Evolutionary conservation across 306 rosid genomes (phyloP), one percentile per base, ranked within the genome.

Genomic region (Rubus idaeus): DNA sequence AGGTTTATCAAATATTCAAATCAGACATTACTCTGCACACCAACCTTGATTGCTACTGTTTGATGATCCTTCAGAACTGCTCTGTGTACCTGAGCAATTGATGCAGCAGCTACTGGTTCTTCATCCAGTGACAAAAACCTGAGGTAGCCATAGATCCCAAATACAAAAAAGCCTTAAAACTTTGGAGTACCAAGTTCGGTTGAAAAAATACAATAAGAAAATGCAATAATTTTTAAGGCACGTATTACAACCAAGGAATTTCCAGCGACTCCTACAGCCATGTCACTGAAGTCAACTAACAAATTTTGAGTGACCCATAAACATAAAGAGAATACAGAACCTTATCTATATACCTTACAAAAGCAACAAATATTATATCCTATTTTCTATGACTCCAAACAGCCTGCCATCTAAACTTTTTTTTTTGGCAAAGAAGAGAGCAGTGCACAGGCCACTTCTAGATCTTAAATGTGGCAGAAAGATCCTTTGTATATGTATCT

Each of bases 11-110:
- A n/a, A n/a, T n/a, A n/a, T n/a, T n/a, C n/a, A n/a, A 77, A 84
- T 46, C 52, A 46, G n/a, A 70, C 16, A 44, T 35, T 65, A 76
- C 76, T 55, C 37, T 11, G 23, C 50, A 63, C 58, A 83, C 96
- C 75, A 86, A 93, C 98, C 98, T 94, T 94, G 83, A 94, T 80
- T 75, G 96, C 98, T 35, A 90, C 97, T 86, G 87, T 93, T 75
- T 89, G 87, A 74, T 86, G 87, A 78, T 79, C 85, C 79, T 84
- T 94, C 79, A 89, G 78, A 72, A 90, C 85, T 37, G 89, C 98
- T 73, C 17, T 87, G 81, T 94, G 96, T 57, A 94, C 98, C 84
- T 94, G 98, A 78, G 97, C 97, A 85, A 94, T 89, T 74, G 98
- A 94, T 40, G 98, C 97, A 75, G 98, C 96, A 56, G 97, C 98